phyloP scores from a whole-genome alignment of 495 filamentous ascomycete species.

The Trichoderma reesei region DNA sequence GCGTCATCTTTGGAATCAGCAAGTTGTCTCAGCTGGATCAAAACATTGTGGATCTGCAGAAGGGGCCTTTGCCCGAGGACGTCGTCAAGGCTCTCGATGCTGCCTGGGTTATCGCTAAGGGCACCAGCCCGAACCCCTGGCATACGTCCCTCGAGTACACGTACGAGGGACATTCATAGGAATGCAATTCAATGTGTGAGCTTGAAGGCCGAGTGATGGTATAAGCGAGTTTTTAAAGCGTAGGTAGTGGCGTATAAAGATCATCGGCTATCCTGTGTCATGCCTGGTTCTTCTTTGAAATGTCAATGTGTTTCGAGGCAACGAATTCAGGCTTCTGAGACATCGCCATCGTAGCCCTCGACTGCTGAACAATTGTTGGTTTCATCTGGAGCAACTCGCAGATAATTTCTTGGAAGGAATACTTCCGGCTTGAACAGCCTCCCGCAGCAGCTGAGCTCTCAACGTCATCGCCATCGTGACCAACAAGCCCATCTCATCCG shows the following conservation, averaged over 20 bases:
- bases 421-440: too few species aligned
- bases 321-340: too few species aligned
- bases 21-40: constrained; percentile 40
- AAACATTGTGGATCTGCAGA: constrained; percentile 46
- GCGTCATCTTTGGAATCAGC: constrained; percentile 46
- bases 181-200: constrained; percentile 17
- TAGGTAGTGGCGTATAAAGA: too few species aligned
- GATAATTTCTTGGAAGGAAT: too few species aligned
- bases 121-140: constrained; percentile 60
- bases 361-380: too few species aligned
- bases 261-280: too few species aligned
- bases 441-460: background rate
- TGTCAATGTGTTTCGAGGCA: too few species aligned
- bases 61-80: constrained; percentile 56
- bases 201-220: too few species aligned
- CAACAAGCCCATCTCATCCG: background rate
- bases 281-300: too few species aligned
- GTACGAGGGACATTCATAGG: constrained; percentile 30
- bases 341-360: too few species aligned
- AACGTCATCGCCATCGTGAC: background rate
- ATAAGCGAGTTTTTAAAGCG: too few species aligned
- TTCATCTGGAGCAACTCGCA: too few species aligned
- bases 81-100: constrained; percentile 64
- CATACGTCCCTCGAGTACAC: constrained; percentile 60
- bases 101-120: constrained; percentile 54